Evolutionary conservation across 345 rosid species (phyloP), one percentile per base, ranked within the genome.

Genomic region (Eucalyptus globulus): DNA sequence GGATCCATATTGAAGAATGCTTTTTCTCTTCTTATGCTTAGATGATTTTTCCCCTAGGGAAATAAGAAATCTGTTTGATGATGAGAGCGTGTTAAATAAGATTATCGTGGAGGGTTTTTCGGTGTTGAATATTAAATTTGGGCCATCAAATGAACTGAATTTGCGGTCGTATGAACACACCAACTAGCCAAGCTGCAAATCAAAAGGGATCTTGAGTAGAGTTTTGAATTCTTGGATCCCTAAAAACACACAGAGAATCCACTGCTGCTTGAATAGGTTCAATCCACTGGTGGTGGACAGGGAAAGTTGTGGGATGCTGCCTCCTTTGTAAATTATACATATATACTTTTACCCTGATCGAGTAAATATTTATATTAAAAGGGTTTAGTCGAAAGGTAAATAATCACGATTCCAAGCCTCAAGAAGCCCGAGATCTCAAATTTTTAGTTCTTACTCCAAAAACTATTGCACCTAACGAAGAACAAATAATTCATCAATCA

Each of bases 151-250:
- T 76, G 83, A 44, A 76, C 47, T 76, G 83, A 37, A 76, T 40
- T 21, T 76, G 15, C 47, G 85, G 47, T 76, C 85, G 4, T 76
- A 76, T 76, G 85, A 40, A 40, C 47, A 40, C 47, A 40, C 29
- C 13, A 76, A 40, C 85, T 21, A 40, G 85, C 47, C 44, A 12
- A 76, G 85, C 85, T 76, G 85, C 85, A 76, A 40, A 37, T 47
- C 4, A 16, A 86, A 31, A 50, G 87, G 27, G 87, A 76, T 40
- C 27, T 76, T 21, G 47, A 37, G 85, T 76, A 22, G 85, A 40
- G 85, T 65, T 89, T 89, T 89, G 88, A 89, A 89, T 89, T 86
- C 90, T 89, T 89, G 90, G 88, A 89, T 89, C 90, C 87, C 51
- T 89, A 89, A 86, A 86, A 83, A 49, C n/a, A 40, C 88, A 62